A percentile compares a stretch with the other conserved stretches of the same genome.
phyloP scores from a whole-genome alignment of 345 rosid species.

The Isatis tinctoria region DNA sequence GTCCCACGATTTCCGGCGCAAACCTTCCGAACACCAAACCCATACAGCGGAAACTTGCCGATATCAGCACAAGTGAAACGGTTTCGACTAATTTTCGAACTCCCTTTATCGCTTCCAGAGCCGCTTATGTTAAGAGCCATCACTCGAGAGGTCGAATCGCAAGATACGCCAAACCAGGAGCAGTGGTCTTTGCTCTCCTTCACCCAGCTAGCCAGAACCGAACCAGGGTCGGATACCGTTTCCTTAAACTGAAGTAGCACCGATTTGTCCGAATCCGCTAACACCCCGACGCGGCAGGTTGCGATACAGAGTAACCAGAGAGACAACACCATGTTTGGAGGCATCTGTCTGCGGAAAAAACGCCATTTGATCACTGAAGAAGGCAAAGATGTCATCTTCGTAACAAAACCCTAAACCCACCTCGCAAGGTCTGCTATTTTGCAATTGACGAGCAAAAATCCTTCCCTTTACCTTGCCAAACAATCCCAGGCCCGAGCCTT shows the following conservation, averaged over 20 bases:
- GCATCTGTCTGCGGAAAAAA: constrained; percentile 36
- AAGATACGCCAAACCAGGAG: constrained; percentile 65
- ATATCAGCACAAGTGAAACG: constrained; percentile 51
- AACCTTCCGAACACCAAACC: constrained; percentile 61
- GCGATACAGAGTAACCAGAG: constrained; percentile 31
- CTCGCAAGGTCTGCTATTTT: constrained; percentile 9
- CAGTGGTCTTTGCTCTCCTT: constrained; percentile 45
- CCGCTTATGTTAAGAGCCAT: constrained; percentile 73
- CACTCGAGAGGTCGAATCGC: constrained; percentile 58
- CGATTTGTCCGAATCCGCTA: constrained; percentile 54
- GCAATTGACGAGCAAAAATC: constrained; percentile 13
- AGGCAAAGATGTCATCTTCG: constrained; percentile 48
- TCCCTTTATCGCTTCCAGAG: constrained; percentile 45
- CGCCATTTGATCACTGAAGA: constrained; percentile 48
- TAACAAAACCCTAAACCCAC: constrained; percentile 32
- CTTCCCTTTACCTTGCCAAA: not conserved
- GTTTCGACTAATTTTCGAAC: constrained; percentile 23
- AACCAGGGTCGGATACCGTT: constrained; percentile 57
- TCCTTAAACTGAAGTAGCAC: constrained; percentile 65
- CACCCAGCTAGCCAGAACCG: constrained; percentile 62
- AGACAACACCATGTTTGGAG: constrained; percentile 7
- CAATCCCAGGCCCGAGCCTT: constrained; percentile 33
- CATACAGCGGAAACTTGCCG: constrained; percentile 62
- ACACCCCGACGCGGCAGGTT: constrained; percentile 23
- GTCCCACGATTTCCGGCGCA: constrained; percentile 49